These are phyloP conservation scores for Phaffia rhodozyma DNA, from an alignment of 1,284 basidiomycete genomes.

Conservation along the genomic window DNA sequence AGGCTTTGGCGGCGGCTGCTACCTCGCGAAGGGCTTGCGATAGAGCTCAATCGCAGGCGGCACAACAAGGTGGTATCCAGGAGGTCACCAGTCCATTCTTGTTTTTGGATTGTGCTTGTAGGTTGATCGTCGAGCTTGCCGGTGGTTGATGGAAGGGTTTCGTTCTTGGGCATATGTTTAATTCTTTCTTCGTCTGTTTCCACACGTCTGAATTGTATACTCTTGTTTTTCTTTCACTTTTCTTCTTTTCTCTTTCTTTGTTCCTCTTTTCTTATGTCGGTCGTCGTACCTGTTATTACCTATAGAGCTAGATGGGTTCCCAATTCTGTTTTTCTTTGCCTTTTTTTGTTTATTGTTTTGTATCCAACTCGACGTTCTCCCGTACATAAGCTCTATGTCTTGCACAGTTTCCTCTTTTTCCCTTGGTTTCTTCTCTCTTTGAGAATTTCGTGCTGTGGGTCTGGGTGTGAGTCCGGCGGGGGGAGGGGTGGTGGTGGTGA, in stretches of 20 bases:
- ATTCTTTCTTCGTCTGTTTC: not conserved
- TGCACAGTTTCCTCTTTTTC: too few relatives aligned
- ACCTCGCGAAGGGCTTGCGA: not conserved
- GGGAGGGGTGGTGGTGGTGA: too few relatives aligned
- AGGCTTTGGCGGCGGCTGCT: not conserved
- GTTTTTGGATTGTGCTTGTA: slow-evolving; percentile 87
- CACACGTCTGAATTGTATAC: not conserved
- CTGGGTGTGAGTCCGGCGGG: too few relatives aligned
- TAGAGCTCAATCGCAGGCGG: not conserved
- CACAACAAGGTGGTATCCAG: not conserved
- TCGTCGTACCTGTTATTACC: too few relatives aligned
- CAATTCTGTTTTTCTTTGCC: not conserved
- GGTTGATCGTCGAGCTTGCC: slow-evolving; percentile 43
- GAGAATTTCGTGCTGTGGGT: too few relatives aligned
- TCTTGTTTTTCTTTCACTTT: not conserved
- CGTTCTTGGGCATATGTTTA: not conserved
- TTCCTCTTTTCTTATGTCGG: too few relatives aligned
- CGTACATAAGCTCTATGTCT: too few relatives aligned
- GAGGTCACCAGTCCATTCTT: slow-evolving; percentile 79
- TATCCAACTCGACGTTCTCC: too few relatives aligned
- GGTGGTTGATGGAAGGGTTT: slow-evolving; percentile 1
- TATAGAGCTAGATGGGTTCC: too few relatives aligned
- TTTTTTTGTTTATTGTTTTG: slow-evolving; percentile 13
- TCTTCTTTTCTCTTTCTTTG: slow-evolving; percentile 5
- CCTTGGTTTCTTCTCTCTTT: too few relatives aligned